Conservation (phyloP, 2,329 filamentous ascomycete species). For the Tothia fuscella region DNA sequence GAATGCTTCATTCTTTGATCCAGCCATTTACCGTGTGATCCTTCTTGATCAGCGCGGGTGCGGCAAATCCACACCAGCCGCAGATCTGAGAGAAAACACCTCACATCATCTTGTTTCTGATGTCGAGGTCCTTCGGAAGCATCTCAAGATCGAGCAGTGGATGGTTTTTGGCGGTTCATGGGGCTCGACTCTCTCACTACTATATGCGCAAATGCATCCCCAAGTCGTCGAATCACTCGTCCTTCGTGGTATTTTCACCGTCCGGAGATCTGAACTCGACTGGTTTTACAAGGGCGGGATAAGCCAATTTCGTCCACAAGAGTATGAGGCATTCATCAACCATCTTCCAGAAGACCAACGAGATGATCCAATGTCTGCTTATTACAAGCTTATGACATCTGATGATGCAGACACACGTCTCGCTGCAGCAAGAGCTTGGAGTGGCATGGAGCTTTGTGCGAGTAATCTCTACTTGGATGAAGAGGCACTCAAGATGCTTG, state of each 20-base stretch:
- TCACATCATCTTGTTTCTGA: slow-evolving; percentile 34
- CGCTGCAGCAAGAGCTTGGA: slow-evolving; percentile 26
- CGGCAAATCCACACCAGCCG: slow-evolving; percentile 31
- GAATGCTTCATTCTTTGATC: slow-evolving; percentile 33
- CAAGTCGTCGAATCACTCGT: slow-evolving; percentile 27
- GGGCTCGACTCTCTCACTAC: slow-evolving; percentile 34
- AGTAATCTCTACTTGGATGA: background rate
- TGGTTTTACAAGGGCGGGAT: slow-evolving; percentile 23
- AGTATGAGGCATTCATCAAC: slow-evolving; percentile 25
- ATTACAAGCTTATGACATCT: slow-evolving; percentile 29
- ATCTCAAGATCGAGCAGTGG: slow-evolving; percentile 33
- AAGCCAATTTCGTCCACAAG: slow-evolving; percentile 31
- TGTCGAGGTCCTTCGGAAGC: slow-evolving; percentile 31
- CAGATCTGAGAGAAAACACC: slow-evolving; percentile 32
- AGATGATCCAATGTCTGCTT: slow-evolving; percentile 24
- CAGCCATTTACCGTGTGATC: slow-evolving; percentile 31
- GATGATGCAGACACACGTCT: slow-evolving; percentile 19
- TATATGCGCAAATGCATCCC: slow-evolving; percentile 33
- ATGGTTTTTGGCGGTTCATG: slow-evolving; percentile 37
- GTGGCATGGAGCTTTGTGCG: slow-evolving; percentile 21
- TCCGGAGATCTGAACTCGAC: slow-evolving; percentile 25
- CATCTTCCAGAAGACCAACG: slow-evolving; percentile 28
- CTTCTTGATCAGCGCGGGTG: slow-evolving; percentile 37
- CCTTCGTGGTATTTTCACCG: slow-evolving; percentile 32
- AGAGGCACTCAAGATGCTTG: background rate